Evolutionary conservation across 768 basidiomycete species (phyloP), one percentile per base, ranked within the genome.

Genomic region (Naganishia antarctica): DNA sequence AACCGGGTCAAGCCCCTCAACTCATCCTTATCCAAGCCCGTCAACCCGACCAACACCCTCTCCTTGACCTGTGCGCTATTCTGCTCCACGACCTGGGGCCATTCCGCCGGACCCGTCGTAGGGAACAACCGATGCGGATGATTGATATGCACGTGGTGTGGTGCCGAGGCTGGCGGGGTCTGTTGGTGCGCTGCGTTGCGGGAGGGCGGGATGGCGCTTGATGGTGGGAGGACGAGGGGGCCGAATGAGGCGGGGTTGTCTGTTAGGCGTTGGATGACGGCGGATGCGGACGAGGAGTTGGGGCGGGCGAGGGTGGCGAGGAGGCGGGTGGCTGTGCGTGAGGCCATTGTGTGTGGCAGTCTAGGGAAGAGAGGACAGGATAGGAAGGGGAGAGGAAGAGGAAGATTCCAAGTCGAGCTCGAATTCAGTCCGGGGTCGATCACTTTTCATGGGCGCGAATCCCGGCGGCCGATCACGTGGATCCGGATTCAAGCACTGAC

Each of bases 1-100:
- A 73, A 78, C 63, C 76, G 70, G 63, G 75, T 73, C 67, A 81
- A 61, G 12, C 66, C 67, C 28, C 75, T 66, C 49, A 80, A 64
- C 67, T 80, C 78, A n/a, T 66, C 66, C 16, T 68, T 43, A 2
- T 64, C 60, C 63, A 81, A 46, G n/a, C 77, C 72, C 12, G 76
- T 78, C 7, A 75, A 21, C 11, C 70, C 68, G 4, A 28, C 28
- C 51, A 72, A 48, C 0, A 72, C 66, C 18, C 26, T 46, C 60
- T 65, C 66, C 57, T 66, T 70, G 21, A 50, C 66, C 32, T 66
- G 44, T 43, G 43, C 28, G 57, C 34, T 60, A 65, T 71, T 65
- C 60, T 44, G 64, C 29, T 53, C 51, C 26, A 59, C 44, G 29
- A 40, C 44, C 45, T 67, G 63, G 49, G 71, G 63, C 43, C 28